A percentile compares a stretch with the other conserved stretches of the same genome.
These are phyloP conservation scores for Lomentospora prolificans DNA, from an alignment of 2,329 filamentous ascomycete species.

Conservation along the genomic window DNA sequence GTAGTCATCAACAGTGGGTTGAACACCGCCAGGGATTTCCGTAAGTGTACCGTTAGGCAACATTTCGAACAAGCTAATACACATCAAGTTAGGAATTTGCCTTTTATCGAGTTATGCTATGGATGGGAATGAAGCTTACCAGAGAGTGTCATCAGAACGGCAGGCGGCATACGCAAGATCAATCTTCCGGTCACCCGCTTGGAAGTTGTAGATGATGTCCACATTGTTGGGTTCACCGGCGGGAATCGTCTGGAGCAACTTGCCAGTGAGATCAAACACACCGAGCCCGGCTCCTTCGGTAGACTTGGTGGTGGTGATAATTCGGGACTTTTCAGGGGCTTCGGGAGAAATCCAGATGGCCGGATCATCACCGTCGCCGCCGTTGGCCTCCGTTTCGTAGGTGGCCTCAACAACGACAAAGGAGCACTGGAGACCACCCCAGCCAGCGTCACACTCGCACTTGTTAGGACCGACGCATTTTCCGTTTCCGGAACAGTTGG, in stretches of 20 bases:
- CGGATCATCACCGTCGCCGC: slow-evolving; percentile 37
- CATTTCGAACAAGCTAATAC: slow-evolving; percentile 36
- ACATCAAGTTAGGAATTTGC: neutral
- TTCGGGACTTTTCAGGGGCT: slow-evolving; percentile 29
- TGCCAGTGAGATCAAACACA: slow-evolving; percentile 39
- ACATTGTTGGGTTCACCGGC: slow-evolving; percentile 44
- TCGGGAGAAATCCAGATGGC: slow-evolving; percentile 37
- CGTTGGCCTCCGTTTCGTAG: slow-evolving; percentile 46
- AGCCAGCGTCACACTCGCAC: slow-evolving; percentile 30
- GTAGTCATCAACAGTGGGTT: slow-evolving; percentile 34
- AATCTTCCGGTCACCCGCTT: slow-evolving; percentile 29
- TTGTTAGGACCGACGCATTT: slow-evolving; percentile 29
- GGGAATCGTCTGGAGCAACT: slow-evolving; percentile 31
- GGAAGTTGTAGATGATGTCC: slow-evolving; percentile 41
- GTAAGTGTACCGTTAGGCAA: slow-evolving; percentile 32
- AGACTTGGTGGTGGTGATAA: slow-evolving; percentile 44
- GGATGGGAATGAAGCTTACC: slow-evolving; percentile 25
- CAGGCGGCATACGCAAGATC: slow-evolving; percentile 43
- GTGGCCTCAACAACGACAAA: slow-evolving; percentile 32
- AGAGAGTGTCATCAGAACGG: slow-evolving; percentile 39
- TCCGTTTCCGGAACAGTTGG: slow-evolving; percentile 31
- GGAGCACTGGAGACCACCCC: slow-evolving; percentile 34
- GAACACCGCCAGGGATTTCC: slow-evolving; percentile 32
- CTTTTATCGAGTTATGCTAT: slow-evolving; percentile 1
- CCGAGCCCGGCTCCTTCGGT: slow-evolving; percentile 35